Evolutionary conservation across 2,329 filamentous ascomycete species (phyloP).

Genomic region (Macrophomina pseudophaseolina): DNA sequence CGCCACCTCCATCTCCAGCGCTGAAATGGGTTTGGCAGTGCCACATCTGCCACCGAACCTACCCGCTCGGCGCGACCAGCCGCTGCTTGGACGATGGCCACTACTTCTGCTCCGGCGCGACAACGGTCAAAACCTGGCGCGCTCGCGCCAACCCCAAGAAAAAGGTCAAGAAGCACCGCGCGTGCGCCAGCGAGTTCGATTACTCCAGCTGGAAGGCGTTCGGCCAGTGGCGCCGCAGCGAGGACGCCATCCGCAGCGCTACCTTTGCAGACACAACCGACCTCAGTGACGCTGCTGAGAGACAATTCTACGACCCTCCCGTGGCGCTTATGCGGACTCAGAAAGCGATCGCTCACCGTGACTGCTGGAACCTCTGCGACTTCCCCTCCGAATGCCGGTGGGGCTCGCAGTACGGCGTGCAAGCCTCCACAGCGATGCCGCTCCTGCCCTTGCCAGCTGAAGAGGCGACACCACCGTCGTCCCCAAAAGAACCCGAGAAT

Average conservation of each 20-base stretch:
- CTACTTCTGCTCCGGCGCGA: constrained; percentile 57
- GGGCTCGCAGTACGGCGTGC: constrained; percentile 31
- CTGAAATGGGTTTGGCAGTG: constrained; percentile 60
- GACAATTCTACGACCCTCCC: constrained; percentile 17
- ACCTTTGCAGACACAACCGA: constrained; percentile 31
- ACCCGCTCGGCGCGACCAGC: constrained; percentile 55
- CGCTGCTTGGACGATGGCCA: constrained; percentile 62
- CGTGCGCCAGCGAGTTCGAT: constrained; percentile 59
- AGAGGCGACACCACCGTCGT: neutral
- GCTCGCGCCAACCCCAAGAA: constrained; percentile 29
- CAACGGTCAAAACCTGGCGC: constrained; percentile 43
- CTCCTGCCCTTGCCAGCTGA: neutral
- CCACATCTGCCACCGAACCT: constrained; percentile 55
- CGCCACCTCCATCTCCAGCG: constrained; percentile 37
- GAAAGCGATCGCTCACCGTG: constrained; percentile 33
- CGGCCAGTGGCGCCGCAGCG: constrained; percentile 49
- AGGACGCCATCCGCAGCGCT: constrained; percentile 31
- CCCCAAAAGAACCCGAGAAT: neutral
- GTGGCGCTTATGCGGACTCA: neutral
- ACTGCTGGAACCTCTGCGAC: constrained; percentile 53
- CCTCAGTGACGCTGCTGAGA: neutral
- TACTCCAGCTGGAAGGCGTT: constrained; percentile 57
- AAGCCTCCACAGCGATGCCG: neutral
- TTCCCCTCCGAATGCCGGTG: constrained; percentile 54
- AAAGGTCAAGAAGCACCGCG: constrained; percentile 29